Evolutionary conservation across 805 yeast species (phyloP), one percentile per base, ranked within the genome.

Genomic region (Zygotorulaspora florentina): DNA sequence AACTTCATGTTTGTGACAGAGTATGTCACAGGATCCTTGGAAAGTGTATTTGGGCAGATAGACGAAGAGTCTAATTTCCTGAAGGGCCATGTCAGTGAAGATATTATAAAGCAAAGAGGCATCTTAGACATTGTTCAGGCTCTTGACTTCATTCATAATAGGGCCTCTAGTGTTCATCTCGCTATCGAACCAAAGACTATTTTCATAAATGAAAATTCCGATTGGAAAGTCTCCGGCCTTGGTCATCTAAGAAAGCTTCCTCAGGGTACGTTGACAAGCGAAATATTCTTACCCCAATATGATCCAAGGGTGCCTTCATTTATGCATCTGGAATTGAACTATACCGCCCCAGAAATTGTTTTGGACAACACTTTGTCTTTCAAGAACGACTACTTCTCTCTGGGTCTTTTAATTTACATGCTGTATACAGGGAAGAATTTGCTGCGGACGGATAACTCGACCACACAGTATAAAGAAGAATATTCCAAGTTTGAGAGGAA

Each of bases 151-250:
- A 74, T 93, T 36, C 97, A 93, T 61, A 78, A 79, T 44, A 77
- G 79, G 48, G 85, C 95, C 16, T 75, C 81, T 23, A 76, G 80
- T 23, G 83, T 86, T 6, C 96, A 91, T 66, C 63, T 86, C 52
- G 86, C 88, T 53, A 54, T 93, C 28, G 81, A 81, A 52, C 99
- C 99, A 1, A 69, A 76, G 8, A 78, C 95, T 0, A 73, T 93
- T 1, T 77, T 85, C 46, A 76, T 91, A 15, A 90, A 85, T 54
- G 84, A 80, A 33, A 85, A 81, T 53, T 90, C 95, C 3, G 98
- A 93, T 66, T 93, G 99, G 98, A 93, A 91, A 63, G 62, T 93
- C 2, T 76, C 85, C 6, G 97, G 97, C 0, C 74, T 93, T 48
- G 82, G 72, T 0, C 71, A 77, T 42, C 67, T 77, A 40, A 51